These are phyloP conservation scores for Metschnikowia bowlesiae DNA, from an alignment of 805 yeast genomes.

Conservation along the genomic window DNA sequence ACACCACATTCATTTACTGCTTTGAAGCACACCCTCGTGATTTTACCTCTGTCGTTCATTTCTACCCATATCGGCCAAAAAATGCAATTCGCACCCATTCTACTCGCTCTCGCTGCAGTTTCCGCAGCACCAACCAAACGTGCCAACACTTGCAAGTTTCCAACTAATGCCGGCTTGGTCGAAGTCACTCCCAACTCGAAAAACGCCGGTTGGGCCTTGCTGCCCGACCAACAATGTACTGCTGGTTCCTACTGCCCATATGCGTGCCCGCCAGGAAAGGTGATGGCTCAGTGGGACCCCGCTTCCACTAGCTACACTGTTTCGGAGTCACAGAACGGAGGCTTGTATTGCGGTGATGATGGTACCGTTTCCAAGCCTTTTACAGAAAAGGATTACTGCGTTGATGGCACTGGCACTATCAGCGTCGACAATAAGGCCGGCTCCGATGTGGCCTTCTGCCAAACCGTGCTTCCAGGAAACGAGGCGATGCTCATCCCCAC, in stretches of 20 bases:
- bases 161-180: constrained; percentile 63
- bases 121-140: constrained; percentile 25
- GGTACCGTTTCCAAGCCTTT: constrained; percentile 66
- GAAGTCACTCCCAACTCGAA: constrained; percentile 52
- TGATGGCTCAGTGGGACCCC: constrained; percentile 89
- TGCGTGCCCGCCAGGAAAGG: constrained; percentile 85
- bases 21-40: not conserved
- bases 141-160: constrained; percentile 60
- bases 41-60: not conserved
- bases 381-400: constrained; percentile 57
- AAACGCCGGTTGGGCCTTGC: constrained; percentile 87
- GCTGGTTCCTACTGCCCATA: constrained; percentile 85
- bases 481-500: constrained; percentile 94
- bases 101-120: constrained; percentile 19
- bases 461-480: constrained; percentile 90
- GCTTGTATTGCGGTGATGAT: constrained; percentile 67
- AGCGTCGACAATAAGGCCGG: constrained; percentile 54
- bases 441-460: constrained; percentile 74
- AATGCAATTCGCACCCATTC: constrained; percentile 17
- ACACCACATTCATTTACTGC: not conserved
- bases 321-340: constrained; percentile 80
- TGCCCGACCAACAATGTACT: constrained; percentile 66
- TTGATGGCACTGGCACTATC: constrained; percentile 76
- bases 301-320: constrained; percentile 64
- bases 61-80: not conserved